phyloP scores from a whole-genome alignment of 768 basidiomycete genomes.

The Boletus edulis region DNA sequence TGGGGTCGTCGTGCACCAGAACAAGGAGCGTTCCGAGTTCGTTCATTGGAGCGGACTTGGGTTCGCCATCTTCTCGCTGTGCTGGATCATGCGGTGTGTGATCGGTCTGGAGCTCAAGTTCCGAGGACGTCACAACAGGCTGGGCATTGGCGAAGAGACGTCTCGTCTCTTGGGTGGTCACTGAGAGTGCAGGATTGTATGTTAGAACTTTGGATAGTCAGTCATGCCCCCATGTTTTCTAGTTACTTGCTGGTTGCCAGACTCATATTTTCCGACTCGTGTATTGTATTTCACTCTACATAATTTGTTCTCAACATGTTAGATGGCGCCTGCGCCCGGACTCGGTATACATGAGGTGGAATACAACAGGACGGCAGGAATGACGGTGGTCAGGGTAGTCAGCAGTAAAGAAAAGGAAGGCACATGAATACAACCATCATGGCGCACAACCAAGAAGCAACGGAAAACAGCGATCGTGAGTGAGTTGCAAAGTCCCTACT shows the following conservation, averaged over 20 bases:
- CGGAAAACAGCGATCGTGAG: not conserved
- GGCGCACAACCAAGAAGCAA: conserved; percentile 5
- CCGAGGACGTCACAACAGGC: conserved; percentile 31
- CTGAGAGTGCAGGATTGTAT: not conserved
- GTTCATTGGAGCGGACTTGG: conserved; percentile 68
- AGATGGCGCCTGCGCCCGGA: conserved; percentile 9
- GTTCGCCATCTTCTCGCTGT: conserved; percentile 59
- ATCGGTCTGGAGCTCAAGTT: conserved; percentile 38
- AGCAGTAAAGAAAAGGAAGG: conserved; percentile 8
- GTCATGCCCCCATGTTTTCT: conserved; percentile 3
- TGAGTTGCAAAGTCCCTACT: conserved; percentile 17
- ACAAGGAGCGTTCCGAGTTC: conserved; percentile 43
- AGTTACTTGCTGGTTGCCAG: not conserved
- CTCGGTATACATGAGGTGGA: conserved; percentile 1
- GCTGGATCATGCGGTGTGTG: conserved; percentile 60
- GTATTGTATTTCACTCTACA: conserved; percentile 13
- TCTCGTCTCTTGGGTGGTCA: conserved; percentile 32
- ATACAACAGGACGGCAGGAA: conserved; percentile 19
- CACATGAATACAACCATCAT: conserved; percentile 5
- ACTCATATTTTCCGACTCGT: not conserved
- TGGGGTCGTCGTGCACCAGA: conserved; percentile 59
- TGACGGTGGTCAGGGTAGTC: conserved; percentile 9
- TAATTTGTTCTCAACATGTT: conserved; percentile 12
- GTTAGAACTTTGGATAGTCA: not conserved
- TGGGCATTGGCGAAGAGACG: conserved; percentile 32